Conservation (phyloP, 2,329 filamentous ascomycete genomes). For the Cercospora sp. region DNA sequence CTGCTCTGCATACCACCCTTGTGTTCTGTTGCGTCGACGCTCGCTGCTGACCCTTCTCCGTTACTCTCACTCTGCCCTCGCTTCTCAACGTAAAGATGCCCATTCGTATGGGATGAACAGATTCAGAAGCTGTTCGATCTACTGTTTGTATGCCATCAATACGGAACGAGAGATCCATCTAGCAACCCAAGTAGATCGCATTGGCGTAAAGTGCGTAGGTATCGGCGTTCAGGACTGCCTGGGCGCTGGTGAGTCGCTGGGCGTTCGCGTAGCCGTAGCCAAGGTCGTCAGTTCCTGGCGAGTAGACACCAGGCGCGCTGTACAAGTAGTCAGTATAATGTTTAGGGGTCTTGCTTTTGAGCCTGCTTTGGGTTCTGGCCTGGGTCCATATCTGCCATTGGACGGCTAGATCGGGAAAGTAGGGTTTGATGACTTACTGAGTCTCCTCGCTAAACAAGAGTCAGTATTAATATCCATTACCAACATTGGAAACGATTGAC, state of each 20-base stretch:
- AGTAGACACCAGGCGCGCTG: slow-evolving; percentile 45
- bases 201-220: slow-evolving; percentile 57
- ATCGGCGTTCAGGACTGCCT: slow-evolving; percentile 65
- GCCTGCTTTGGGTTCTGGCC: too few species aligned
- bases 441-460: slow-evolving; percentile 54
- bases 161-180: background rate
- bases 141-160: background rate
- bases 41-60: background rate
- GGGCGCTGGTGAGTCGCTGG: slow-evolving; percentile 47
- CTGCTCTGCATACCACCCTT: background rate
- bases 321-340: background rate
- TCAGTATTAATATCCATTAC: background rate
- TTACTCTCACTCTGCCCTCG: background rate
- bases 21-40: too few species aligned
- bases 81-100: background rate
- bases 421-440: slow-evolving; percentile 42
- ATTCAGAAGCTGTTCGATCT: background rate
- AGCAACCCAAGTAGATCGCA: slow-evolving; percentile 11
- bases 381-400: too few species aligned
- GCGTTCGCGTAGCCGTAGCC: slow-evolving; percentile 59
- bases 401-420: too few species aligned
- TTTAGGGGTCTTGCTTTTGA: too few species aligned
- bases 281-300: slow-evolving; percentile 57
- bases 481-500: background rate
- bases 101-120: background rate